Evolutionary conservation across 306 rosid genomes (phyloP), one percentile per base, ranked within the genome.

Genomic region (Psophocarpus tetragonolobus): DNA sequence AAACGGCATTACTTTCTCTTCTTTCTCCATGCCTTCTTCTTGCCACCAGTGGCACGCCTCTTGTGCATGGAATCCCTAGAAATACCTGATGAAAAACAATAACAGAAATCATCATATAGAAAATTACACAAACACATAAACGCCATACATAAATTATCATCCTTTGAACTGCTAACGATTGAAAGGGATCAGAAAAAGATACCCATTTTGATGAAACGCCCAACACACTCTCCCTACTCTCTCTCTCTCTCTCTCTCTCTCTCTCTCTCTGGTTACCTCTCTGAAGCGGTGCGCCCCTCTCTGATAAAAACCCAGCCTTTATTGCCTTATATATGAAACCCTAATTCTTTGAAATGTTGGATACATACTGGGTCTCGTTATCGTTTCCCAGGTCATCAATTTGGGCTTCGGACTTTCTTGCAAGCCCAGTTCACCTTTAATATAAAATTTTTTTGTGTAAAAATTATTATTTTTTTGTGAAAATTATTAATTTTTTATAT

Each of bases 21-120:
- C 80, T 81, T 81, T 2, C 84, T 81, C 84, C 84, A 81, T 0
- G 70, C 63, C 76, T 81, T 81, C 65, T 81, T 58, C 75, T 81
- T 81, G 71, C 84, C 84, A 74, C 76, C 80, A 81, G 84, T 81
- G 35, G 84, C 84, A 57, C 76, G 80, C 71, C 76, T 81, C 76
- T 81, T 81, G 75, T 74, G 80, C 80, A 81, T 74, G 2, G 84
- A 81, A 67, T 74, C 80, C 76, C 84, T 66, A 10, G 84, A 81
- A 74, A 81, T 81, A 67, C 84, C 84, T 81, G 69, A 24, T 39
- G 18, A 63, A 23, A 45, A 68, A 12, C 38, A 78, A 30, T 1
- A 54, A 29, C 32, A 48, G 21, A 39, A 29, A 0, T 23, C 57
- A 71, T 79, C 0, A 60, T 44, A 33, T 5, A 57, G 23, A 38